phyloP scores from a whole-genome alignment of 2,329 filamentous ascomycete species.

The Fusarium fracticaudum region DNA sequence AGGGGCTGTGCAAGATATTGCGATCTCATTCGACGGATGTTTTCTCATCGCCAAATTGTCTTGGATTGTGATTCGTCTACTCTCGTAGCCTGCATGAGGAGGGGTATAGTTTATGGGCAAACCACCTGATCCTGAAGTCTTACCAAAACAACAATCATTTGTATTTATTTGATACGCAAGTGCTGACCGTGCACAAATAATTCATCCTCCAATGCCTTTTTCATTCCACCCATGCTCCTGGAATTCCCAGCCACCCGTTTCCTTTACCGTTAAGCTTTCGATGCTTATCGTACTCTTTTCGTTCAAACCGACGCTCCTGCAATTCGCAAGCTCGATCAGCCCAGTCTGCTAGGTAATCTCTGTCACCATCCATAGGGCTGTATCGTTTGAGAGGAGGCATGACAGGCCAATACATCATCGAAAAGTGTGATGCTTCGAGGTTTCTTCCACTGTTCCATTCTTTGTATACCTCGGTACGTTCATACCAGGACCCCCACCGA shows the following conservation, averaged over 20 bases:
- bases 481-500: rapidly evolving
- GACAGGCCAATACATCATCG: not conserved
- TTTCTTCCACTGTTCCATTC: rapidly evolving
- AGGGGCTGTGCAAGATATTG: not conserved
- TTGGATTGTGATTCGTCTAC: not conserved
- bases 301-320: not conserved
- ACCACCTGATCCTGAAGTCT: not conserved
- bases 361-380: rapidly evolving
- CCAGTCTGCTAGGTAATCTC: not conserved
- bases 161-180: rapidly evolving
- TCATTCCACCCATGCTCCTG: not conserved
- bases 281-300: rapidly evolving
- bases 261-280: not conserved
- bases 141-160: rapidly evolving
- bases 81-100: not conserved
- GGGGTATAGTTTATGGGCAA: not conserved
- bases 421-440: not conserved
- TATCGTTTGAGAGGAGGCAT: not conserved
- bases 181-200: no score
- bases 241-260: rapidly evolving
- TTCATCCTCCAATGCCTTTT: rapidly evolving
- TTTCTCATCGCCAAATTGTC: no score
- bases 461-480: not conserved
- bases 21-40: not conserved
- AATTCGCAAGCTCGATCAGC: not conserved